Conservation (phyloP, 148 eudicot genomes). For the Vaccinium corymbosum region DNA sequence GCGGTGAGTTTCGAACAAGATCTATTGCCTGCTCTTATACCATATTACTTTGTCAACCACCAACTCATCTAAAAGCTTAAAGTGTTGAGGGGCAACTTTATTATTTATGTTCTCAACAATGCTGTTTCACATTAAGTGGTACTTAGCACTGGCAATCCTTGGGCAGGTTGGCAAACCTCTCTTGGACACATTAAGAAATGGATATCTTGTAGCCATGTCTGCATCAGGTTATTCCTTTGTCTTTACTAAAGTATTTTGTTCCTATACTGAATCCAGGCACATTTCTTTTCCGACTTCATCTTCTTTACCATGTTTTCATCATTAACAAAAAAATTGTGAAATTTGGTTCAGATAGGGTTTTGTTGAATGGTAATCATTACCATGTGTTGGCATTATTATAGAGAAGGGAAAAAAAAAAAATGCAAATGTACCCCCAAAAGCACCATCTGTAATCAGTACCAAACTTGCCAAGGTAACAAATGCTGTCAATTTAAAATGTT, state of each 20-base stretch:
- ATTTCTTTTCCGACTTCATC: background rate
- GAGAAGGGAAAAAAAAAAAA: too few relatives aligned
- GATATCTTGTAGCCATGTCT: slow-evolving; percentile 91
- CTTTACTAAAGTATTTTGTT: slow-evolving; percentile 81
- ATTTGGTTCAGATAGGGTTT: background rate
- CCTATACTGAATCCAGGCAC: slow-evolving; percentile 97
- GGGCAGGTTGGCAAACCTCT: slow-evolving; percentile 84
- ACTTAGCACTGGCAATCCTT: slow-evolving; percentile 13
- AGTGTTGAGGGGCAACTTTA: too few relatives aligned
- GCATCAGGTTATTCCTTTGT: slow-evolving; percentile 95
- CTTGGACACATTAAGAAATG: slow-evolving; percentile 85
- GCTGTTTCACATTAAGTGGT: background rate
- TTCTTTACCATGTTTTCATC: background rate
- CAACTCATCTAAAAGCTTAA: too few relatives aligned
- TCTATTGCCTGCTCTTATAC: too few relatives aligned
- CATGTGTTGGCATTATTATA: slow-evolving; percentile 42
- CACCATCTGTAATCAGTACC: background rate
- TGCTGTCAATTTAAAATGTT: background rate
- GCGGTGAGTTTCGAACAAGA: too few relatives aligned
- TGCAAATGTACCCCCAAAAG: too few relatives aligned
- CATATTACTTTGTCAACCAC: too few relatives aligned
- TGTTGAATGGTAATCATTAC: slow-evolving; percentile 3
- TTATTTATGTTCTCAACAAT: background rate
- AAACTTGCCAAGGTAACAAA: background rate
- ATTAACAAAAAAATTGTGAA: background rate